Evolutionary conservation across 73 alveolate species (phyloP), one percentile per base, ranked within the genome.

Genomic region (Urostyla sp.): DNA sequence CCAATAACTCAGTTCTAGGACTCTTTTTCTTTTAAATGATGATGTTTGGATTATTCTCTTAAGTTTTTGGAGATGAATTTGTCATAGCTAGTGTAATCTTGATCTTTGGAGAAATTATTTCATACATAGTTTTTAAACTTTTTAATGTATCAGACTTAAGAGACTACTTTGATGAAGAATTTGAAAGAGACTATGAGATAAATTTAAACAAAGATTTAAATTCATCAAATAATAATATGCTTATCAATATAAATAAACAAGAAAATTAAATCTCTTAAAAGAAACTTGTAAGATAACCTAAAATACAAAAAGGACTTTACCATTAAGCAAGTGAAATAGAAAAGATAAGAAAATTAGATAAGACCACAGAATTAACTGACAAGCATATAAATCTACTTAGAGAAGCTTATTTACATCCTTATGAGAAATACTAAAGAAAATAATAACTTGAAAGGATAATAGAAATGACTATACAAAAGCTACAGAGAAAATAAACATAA

Each of bases 11-110:
- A 43, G 76, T 85, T 52, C 77, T 89, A 34, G 93, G 91, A 15
- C 78, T 89, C 11, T 75, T 89, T 50, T 79, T 89, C 61, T 89
- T 72, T 45, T 87, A 89, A 52, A 69, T 84, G 51, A 75, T 84
- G 26, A 89, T 89, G 80, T 84, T 85, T 31, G 89, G 89, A 50
- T 55, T 73, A 61, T 89, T 89, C 58, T 74, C 80, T 21, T 66
- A 59, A 4, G 27, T 66, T 7, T 43, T 66, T 66, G 80, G 66
- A 11, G 43, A 27, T n/a, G 80, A 66, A 27, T 45, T 66, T 32
- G 43, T 46, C 7, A 51, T 66, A 5, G 80, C 80, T 16, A 40
- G 66, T 21, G 43, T 66, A 2, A 66, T 66, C 8, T 4, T 66
- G 11, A 49, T 66, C 7, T 11, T 45, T 4, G 80, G 80, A 7